phyloP scores from a whole-genome alignment of 352 stramenopile genomes.

The Thalassiosira livingstoniorum region DNA sequence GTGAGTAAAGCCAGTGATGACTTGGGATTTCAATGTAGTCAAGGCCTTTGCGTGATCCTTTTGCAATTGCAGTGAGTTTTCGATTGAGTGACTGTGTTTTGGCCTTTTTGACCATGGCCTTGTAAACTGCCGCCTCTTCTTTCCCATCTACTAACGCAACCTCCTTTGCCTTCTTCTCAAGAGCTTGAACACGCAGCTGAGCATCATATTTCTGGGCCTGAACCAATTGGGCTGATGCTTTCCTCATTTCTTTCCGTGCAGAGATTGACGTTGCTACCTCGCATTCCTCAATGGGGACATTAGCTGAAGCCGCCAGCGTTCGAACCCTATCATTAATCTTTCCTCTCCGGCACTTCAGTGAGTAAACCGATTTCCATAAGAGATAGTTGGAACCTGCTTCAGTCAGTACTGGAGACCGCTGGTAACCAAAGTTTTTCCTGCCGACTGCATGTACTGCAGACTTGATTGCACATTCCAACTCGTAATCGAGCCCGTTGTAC shows the following conservation, averaged over 20 bases:
- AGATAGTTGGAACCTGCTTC: not conserved
- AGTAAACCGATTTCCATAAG: not conserved
- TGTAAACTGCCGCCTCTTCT: not conserved
- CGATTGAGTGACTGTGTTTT: not conserved
- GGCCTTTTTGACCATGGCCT: not conserved
- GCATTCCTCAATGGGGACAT: not conserved
- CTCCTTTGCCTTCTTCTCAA: not conserved
- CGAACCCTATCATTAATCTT: too few relatives aligned
- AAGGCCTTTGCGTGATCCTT: not conserved
- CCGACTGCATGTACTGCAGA: not conserved
- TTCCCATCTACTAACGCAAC: not conserved
- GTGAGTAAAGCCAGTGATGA: constrained; percentile 12
- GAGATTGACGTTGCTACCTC: not conserved
- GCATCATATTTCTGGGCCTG: not conserved
- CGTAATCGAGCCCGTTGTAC: not conserved
- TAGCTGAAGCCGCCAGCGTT: not conserved
- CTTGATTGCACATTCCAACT: not conserved
- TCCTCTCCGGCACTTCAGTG: not conserved
- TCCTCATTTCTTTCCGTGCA: not conserved
- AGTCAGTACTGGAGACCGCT: not conserved
- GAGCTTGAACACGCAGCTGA: not conserved
- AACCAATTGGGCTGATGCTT: not conserved
- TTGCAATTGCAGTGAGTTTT: constrained; percentile 7
- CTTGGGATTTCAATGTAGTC: not conserved
- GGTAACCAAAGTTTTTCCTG: not conserved